Base-by-base conservation (phyloP, 768 basidiomycete genomes). In the Erythrobasidium yunnanense region DNA sequence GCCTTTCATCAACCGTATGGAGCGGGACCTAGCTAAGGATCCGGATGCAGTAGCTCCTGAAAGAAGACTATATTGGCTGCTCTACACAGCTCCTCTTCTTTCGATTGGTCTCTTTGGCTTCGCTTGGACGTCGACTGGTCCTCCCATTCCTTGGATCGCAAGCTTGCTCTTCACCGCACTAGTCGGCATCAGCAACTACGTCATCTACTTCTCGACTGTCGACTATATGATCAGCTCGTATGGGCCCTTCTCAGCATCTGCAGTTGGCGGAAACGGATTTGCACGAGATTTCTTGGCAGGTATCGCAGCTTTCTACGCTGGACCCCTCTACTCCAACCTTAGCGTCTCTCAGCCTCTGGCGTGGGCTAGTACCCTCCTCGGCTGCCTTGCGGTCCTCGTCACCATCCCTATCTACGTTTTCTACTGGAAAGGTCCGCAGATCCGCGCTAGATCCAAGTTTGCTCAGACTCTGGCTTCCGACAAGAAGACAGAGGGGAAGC, bases 281-380 rank as follows among this genome's bases (percentile, higher is more conserved):
- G 68, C 72, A 0, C 66, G 75, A 57, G 75, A 75, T 60, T 71
- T 75, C 66, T 58, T 75, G 6, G 72, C 74, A 17, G 74, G 74
- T 63, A 66, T 74, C 22, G 25, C 52, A 11, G 53, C 68, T 17
- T 65, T 65, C 58, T 70, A 65, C 54, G 34, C 38, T n/a, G 27
- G 23, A 11, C 58, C 58, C 29, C 38, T 62, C 4, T 62, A 62
- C 34, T 29, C 33, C 22, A 62, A 62, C 23, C 33, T 62, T 5
- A 34, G 58, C 11, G 15, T 47, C 13, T 25, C 45, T n/a, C 45
- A 62, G 22, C 58, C 33, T 11, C 42, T 62, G 4, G 58, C 17
- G 11, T 62, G 42, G 33, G 58, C 38, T 13, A 47, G 45, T 3
- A 62, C 58, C 6, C 38, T 62, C 11, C 45, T 62, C 23, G 58